phyloP scores from a whole-genome alignment of 768 basidiomycete genomes.

The Tricholoma matsutake region DNA sequence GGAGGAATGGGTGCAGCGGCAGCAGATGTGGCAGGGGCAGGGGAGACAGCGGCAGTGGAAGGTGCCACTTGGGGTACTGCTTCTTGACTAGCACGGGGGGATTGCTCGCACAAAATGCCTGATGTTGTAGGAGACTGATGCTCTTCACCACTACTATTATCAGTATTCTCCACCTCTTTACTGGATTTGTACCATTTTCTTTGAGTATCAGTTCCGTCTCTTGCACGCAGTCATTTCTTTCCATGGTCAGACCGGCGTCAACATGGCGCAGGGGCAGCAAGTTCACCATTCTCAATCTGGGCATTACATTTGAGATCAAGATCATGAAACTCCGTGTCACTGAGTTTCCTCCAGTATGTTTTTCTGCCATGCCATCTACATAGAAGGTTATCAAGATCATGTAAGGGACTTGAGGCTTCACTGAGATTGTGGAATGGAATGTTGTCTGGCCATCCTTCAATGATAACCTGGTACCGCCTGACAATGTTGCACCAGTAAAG shows the following conservation, averaged over 20 bases:
- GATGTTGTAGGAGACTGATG: not conserved
- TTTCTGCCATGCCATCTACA: not conserved
- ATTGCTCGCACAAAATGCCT: not conserved
- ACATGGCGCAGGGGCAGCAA: slow-evolving; percentile 5
- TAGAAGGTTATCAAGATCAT: slow-evolving; percentile 6
- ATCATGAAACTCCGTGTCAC: not conserved
- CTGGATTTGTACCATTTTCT: not conserved
- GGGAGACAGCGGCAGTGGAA: not conserved
- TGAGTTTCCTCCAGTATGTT: slow-evolving; percentile 3
- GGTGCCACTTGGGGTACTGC: not conserved
- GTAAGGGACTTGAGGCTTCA: not conserved
- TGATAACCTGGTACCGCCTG: not conserved
- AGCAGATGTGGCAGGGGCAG: not conserved
- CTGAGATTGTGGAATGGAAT: no score
- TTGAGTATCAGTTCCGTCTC: not conserved
- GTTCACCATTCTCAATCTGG: slow-evolving; percentile 2
- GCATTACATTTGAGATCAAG: not conserved
- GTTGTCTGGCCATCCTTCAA: no score
- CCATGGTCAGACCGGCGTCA: slow-evolving; percentile 7
- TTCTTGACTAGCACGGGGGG: not conserved
- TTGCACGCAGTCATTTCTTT: slow-evolving; percentile 3
- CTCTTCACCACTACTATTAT: not conserved
- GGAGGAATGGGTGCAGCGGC: not conserved
- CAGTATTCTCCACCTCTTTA: not conserved
- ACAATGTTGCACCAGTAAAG: slow-evolving; percentile 12